Conservation (phyloP, 2,329 filamentous ascomycete genomes). For the Apiospora koreana region DNA sequence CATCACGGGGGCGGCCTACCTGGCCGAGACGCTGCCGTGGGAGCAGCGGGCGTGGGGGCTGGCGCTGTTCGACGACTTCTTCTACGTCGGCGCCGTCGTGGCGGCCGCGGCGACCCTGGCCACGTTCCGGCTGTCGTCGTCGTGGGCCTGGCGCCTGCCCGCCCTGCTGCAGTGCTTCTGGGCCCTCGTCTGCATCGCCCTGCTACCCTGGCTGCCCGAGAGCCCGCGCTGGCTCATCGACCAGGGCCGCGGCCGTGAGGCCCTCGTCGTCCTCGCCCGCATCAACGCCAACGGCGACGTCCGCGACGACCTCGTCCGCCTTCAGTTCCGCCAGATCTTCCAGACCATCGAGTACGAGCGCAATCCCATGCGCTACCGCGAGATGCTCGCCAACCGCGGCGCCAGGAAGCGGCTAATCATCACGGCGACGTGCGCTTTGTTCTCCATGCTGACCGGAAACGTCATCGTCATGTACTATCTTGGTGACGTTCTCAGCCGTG, state of each 20-base stretch:
- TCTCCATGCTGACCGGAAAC: slow-evolving; percentile 39
- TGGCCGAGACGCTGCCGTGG: slow-evolving; percentile 12
- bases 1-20: slow-evolving; percentile 8
- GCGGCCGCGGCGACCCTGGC: slow-evolving; percentile 33
- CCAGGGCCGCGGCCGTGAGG: slow-evolving; percentile 31
- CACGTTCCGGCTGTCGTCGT: slow-evolving; percentile 32
- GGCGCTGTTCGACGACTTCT: slow-evolving; percentile 18
- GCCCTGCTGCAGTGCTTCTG: slow-evolving; percentile 35
- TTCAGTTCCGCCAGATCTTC: slow-evolving; percentile 46
- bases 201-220: slow-evolving; percentile 29
- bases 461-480: slow-evolving; percentile 44
- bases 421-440: slow-evolving; percentile 33
- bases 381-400: slow-evolving; percentile 38
- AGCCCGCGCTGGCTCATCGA: slow-evolving; percentile 38
- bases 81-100: slow-evolving; percentile 30
- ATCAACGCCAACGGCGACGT: slow-evolving; percentile 45
- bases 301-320: slow-evolving; percentile 37
- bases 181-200: slow-evolving; percentile 26
- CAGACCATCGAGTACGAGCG: slow-evolving; percentile 38
- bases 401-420: slow-evolving; percentile 40
- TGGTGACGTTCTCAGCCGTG: slow-evolving; percentile 42
- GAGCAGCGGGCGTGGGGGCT: slow-evolving; percentile 12
- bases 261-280: slow-evolving; percentile 39
- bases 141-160: slow-evolving; percentile 39
- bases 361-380: slow-evolving; percentile 34